Conservation (phyloP, 768 basidiomycete genomes). For the Leccinum ochraceum region DNA sequence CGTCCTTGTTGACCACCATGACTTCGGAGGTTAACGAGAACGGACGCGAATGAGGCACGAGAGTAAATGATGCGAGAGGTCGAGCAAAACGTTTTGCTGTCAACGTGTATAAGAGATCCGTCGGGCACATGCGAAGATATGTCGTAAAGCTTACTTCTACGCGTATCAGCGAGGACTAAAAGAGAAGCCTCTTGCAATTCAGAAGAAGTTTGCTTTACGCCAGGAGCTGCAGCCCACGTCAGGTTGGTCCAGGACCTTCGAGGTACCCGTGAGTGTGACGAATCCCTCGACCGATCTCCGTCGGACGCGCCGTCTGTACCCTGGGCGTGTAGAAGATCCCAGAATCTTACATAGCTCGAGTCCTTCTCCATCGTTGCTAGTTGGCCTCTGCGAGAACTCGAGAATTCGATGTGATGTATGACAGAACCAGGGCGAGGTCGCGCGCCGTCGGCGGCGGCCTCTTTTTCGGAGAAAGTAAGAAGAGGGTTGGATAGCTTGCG, state of each 20-base stretch:
- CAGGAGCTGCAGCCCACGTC: slow-evolving; percentile 49
- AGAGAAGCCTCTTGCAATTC: slow-evolving; percentile 38
- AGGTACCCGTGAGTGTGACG: slow-evolving; percentile 36
- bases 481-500: slow-evolving; percentile 63
- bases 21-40: slow-evolving; percentile 58
- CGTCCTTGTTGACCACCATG: slow-evolving; percentile 67
- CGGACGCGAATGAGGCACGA: slow-evolving; percentile 52
- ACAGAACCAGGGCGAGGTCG: slow-evolving; percentile 39
- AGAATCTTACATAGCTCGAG: slow-evolving; percentile 56
- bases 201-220: slow-evolving; percentile 27
- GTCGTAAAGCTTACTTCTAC: slow-evolving; percentile 54
- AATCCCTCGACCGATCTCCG: slow-evolving; percentile 46
- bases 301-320: slow-evolving; percentile 40
- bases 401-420: slow-evolving; percentile 67
- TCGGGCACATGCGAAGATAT: background rate
- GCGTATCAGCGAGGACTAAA: slow-evolving; percentile 63
- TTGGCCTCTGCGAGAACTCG: slow-evolving; percentile 62
- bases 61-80: slow-evolving; percentile 68
- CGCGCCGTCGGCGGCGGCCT: slow-evolving; percentile 71
- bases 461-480: slow-evolving; percentile 73
- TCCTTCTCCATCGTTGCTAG: slow-evolving; percentile 72
- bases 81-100: slow-evolving; percentile 66
- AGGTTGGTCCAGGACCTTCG: slow-evolving; percentile 65
- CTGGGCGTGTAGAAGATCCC: slow-evolving; percentile 42
- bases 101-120: slow-evolving; percentile 1